Percentiles rank a stretch among this genome's conserved stretches.
These are phyloP conservation scores for Coniochaeta sp. DNA, from an alignment of 2,329 filamentous ascomycete genomes.

Conservation along the genomic window DNA sequence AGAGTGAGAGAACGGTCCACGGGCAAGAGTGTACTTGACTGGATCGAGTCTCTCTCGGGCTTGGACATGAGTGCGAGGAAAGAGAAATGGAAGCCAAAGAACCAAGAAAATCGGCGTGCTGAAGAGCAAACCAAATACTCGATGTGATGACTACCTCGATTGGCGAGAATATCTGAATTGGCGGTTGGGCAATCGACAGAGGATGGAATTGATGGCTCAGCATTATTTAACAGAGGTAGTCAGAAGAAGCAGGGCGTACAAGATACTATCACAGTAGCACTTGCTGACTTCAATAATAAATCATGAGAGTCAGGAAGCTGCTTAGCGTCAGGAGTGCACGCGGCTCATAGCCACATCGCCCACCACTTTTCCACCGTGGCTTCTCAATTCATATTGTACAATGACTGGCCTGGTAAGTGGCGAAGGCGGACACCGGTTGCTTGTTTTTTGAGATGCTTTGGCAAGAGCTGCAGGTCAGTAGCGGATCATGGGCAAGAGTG, in stretches of 20 bases:
- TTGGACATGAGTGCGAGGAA: not conserved
- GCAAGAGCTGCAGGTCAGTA: not conserved
- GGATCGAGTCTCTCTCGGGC: not conserved
- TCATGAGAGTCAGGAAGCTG: not conserved
- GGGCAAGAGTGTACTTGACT: not conserved
- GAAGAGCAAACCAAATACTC: not conserved
- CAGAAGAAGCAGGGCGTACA: too few species aligned
- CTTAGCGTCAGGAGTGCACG: too few species aligned
- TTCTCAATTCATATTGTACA: not conserved
- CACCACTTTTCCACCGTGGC: not conserved
- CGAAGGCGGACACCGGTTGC: not conserved
- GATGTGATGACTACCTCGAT: not conserved
- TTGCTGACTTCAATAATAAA: not conserved
- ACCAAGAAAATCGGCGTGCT: not conserved
- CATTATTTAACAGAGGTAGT: too few species aligned
- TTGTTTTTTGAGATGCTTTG: not conserved
- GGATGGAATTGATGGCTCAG: not conserved
- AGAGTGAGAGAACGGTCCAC: not conserved
- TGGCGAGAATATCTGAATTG: not conserved
- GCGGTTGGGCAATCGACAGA: not conserved
- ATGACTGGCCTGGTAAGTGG: not conserved
- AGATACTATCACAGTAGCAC: not conserved
- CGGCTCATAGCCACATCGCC: too few species aligned
- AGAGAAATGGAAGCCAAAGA: not conserved
- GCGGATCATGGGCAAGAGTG: not conserved